phyloP scores from a whole-genome alignment of 1,284 basidiomycete species.

The Puccinia coronata region DNA sequence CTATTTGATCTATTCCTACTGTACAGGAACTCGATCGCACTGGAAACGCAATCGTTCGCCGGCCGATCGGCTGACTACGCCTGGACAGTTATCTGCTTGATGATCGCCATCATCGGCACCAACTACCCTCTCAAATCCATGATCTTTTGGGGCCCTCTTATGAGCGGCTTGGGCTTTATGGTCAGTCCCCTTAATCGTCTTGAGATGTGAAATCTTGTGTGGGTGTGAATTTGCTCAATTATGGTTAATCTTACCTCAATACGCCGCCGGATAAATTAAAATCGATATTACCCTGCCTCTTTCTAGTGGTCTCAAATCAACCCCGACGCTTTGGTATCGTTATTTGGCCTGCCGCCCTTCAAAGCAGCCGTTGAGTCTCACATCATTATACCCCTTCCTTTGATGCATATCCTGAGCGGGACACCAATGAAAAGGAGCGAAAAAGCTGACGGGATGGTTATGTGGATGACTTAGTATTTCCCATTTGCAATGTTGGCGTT shows the following conservation, averaged over 20 bases:
- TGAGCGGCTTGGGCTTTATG: constrained; percentile 47
- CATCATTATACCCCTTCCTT: not conserved
- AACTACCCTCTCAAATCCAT: constrained; percentile 47
- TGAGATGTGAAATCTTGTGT: not conserved
- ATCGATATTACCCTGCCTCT: not conserved
- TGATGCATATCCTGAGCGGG: too few species aligned
- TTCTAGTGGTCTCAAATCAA: constrained; percentile 49
- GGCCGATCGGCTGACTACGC: constrained; percentile 48
- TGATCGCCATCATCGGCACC: constrained; percentile 40
- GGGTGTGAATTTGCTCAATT: not conserved
- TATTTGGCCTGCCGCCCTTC: constrained; percentile 49
- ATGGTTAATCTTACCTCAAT: too few species aligned
- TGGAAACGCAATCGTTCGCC: constrained; percentile 45
- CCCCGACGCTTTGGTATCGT: constrained; percentile 41
- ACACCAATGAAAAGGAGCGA: not conserved
- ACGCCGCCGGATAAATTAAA: too few species aligned
- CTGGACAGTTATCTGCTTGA: constrained; percentile 48
- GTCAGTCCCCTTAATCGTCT: not conserved
- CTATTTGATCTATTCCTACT: constrained; percentile 49
- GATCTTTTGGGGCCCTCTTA: constrained; percentile 49
- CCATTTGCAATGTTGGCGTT: constrained; percentile 46
- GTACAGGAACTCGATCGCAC: constrained; percentile 48
- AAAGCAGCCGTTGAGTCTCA: constrained; percentile 43
- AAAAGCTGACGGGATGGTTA: not conserved
- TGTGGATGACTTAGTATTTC: constrained; percentile 24